These are phyloP conservation scores for Bipolaris gigantea DNA, from an alignment of 2,329 filamentous ascomycete species.

Conservation along the genomic window DNA sequence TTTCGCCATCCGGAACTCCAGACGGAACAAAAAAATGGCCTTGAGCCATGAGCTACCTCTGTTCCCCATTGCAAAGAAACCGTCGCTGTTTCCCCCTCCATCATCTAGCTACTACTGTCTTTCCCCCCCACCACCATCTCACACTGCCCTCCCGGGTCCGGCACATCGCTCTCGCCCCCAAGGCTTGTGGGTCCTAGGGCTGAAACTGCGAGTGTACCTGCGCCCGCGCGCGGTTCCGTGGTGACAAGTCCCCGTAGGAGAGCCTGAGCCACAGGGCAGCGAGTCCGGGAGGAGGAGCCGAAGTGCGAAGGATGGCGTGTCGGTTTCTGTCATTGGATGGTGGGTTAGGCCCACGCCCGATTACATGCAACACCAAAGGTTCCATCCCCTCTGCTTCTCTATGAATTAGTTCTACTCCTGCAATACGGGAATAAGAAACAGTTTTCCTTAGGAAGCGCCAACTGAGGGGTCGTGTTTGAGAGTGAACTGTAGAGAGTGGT, in stretches of 20 bases:
- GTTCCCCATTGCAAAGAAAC: constrained; percentile 17
- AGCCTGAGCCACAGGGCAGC: constrained; percentile 29
- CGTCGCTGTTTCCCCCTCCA: constrained; percentile 21
- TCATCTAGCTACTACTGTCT: constrained; percentile 23
- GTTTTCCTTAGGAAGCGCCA: constrained; percentile 14
- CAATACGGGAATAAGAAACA: constrained; percentile 16
- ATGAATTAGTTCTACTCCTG: constrained; percentile 17
- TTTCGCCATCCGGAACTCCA: constrained; percentile 34
- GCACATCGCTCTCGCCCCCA: constrained; percentile 28
- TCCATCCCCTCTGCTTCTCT: constrained; percentile 2
- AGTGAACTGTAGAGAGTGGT: background rate
- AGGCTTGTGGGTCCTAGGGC: constrained; percentile 30
- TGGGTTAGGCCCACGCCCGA: too few relatives aligned
- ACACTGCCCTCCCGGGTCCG: constrained; percentile 32
- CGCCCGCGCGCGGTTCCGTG: constrained; percentile 26
- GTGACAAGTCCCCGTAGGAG: constrained; percentile 31
- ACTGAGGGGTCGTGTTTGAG: background rate
- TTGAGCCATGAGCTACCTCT: constrained; percentile 25
- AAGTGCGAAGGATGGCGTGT: constrained; percentile 11
- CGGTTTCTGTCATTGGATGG: background rate
- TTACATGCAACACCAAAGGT: constrained; percentile 19
- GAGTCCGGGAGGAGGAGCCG: constrained; percentile 37
- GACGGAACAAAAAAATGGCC: constrained; percentile 30
- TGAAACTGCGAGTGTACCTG: constrained; percentile 30
- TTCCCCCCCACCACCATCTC: constrained; percentile 17